A percentile compares a stretch with the other conserved stretches of the same genome.
These are phyloP conservation scores for Trifolium pratense DNA, from an alignment of 306 rosid species.

Conservation along the genomic window DNA sequence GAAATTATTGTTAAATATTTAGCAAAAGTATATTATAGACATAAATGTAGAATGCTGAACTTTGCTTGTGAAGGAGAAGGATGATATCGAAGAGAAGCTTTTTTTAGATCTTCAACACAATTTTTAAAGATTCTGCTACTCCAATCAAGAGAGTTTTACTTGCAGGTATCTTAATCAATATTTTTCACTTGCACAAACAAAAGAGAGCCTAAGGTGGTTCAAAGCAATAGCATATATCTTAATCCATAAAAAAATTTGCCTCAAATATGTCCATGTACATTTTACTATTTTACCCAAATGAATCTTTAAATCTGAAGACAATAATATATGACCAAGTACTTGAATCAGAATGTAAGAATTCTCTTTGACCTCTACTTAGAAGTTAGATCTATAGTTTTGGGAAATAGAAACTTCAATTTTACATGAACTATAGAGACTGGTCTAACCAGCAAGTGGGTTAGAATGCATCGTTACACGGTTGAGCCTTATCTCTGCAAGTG, in stretches of 20 bases:
- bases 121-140: background rate
- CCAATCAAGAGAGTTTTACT: background rate
- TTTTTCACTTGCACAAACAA: background rate
- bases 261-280: conserved; percentile 30
- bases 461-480: conserved; percentile 88
- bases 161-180: too few relatives aligned
- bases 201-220: background rate
- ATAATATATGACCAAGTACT: conserved; percentile 7
- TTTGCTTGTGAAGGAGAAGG: background rate
- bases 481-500: conserved; percentile 94
- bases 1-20: background rate
- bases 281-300: conserved; percentile 31
- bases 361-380: background rate
- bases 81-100: background rate
- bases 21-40: background rate
- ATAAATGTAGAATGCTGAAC: background rate
- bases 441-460: conserved; percentile 83
- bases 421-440: conserved; percentile 19
- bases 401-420: background rate
- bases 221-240: too few relatives aligned
- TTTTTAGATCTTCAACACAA: background rate
- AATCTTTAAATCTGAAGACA: conserved; percentile 31
- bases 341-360: conserved; percentile 26
- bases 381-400: conserved; percentile 22
- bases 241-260: too few relatives aligned